Conservation (phyloP, 768 basidiomycete genomes). For the Amanita rimosa region DNA sequence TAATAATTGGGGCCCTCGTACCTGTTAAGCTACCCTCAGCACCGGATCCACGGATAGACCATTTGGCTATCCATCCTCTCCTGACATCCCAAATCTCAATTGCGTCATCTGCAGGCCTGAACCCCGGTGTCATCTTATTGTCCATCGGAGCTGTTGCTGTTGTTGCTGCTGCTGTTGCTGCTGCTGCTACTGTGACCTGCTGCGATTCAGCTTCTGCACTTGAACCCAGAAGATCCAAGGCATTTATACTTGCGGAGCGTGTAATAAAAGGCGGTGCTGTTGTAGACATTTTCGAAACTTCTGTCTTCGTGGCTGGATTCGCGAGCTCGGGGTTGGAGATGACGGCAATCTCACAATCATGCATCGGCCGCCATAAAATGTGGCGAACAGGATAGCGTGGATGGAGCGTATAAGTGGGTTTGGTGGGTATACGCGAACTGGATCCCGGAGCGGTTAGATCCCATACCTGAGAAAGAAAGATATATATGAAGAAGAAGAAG, state of each 20-base stretch:
- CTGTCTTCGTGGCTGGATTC: conserved; percentile 16
- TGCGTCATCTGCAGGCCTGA: conserved; percentile 31
- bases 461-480: conserved; percentile 43
- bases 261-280: not conserved
- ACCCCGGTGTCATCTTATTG: conserved; percentile 8
- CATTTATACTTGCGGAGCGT: not conserved
- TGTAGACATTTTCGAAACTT: conserved; percentile 1
- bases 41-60: conserved; percentile 55
- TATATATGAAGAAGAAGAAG: not conserved
- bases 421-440: conserved; percentile 41
- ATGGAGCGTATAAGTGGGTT: conserved; percentile 61
- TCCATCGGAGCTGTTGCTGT: not conserved
- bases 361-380: conserved; percentile 67
- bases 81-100: conserved; percentile 86
- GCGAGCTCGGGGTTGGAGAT: conserved; percentile 53
- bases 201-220: not conserved
- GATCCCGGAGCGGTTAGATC: conserved; percentile 40
- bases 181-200: not conserved
- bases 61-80: conserved; percentile 73
- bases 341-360: conserved; percentile 65
- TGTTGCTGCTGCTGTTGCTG: not conserved
- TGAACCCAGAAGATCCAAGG: not conserved
- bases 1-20: too few relatives aligned
- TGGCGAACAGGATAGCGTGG: conserved; percentile 66
- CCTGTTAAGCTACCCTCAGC: conserved; percentile 69